These are phyloP conservation scores for Fraxinus xanthoxyloides DNA, from an alignment of 305 asterid species.

Conservation along the genomic window DNA sequence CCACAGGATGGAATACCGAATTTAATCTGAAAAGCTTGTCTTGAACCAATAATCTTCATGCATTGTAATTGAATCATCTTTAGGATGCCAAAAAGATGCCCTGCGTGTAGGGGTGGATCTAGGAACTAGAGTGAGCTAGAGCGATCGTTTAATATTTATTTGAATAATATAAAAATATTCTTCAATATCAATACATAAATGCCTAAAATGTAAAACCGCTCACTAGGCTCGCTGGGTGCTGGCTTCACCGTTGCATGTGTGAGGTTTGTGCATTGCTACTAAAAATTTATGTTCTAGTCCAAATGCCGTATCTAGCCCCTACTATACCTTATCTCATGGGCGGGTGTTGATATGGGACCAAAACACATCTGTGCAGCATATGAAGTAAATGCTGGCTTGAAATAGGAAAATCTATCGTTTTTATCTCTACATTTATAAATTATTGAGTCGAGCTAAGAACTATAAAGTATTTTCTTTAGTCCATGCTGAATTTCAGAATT, in stretches of 20 bases:
- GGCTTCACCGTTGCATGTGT: neutral
- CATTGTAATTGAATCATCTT: neutral
- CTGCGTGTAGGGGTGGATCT: too few relatives aligned
- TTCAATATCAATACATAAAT: too few relatives aligned
- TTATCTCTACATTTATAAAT: neutral
- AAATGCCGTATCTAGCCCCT: neutral
- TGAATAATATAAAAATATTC: too few relatives aligned
- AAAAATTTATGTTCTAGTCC: neutral
- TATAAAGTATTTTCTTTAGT: neutral
- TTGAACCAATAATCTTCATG: neutral
- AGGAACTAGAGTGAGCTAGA: too few relatives aligned
- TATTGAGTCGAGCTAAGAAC: neutral
- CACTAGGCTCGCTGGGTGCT: too few relatives aligned
- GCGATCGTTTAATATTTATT: too few relatives aligned
- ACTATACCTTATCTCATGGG: neutral
- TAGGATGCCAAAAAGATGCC: neutral
- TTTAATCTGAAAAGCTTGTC: neutral
- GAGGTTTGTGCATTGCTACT: neutral
- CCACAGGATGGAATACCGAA: neutral
- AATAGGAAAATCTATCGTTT: neutral
- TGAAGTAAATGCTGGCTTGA: neutral
- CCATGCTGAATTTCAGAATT: neutral
- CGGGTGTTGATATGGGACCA: neutral
- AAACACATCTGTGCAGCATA: neutral
- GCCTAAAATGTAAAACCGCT: too few relatives aligned